Base-by-base conservation (phyloP, 352 stramenopile genomes). In the Pythium insidiosum region DNA sequence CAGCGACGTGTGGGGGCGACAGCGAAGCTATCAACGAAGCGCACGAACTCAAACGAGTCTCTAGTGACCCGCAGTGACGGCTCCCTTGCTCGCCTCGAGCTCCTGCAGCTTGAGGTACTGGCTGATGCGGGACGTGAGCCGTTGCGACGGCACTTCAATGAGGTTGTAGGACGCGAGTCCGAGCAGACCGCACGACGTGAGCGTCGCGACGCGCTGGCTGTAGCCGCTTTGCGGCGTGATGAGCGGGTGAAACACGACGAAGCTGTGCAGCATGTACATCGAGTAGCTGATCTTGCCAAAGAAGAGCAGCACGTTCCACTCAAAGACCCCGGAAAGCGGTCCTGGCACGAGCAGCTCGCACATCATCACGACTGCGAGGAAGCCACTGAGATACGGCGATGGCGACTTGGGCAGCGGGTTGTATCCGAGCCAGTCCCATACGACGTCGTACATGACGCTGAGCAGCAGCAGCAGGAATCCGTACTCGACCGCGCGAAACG, bases 201-300 rank as follows among this genome's bases (percentile, higher is more conserved):
- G 12, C 20, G 28, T 5, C 16, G 35, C 19, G 19, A 50, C 22
- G 0, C 24, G 31, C 30, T 56, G 31, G 39, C 44, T 48, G 40
- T 29, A 56, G n/a, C 3, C 11, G 23, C 29, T 4, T 10, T 23
- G 1, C 0, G 12, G 16, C 2, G 21, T 16, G 13, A 56, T 11
- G 15, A 12, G 38, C 5, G 18, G 1, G 9, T 16, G 36, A 42
- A 53, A 66, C 6, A 71, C 38, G 19, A 71, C 47, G 34, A 66
- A 74, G 19, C 25, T 58, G 50, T 74, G 64, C 13, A 74, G 48
- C 34, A 74, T 26, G 28, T 74, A 74, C 38, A 71, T 61, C 0
- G 64, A 75, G 43, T 62, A 75, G 34, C 61, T 71, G 50, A 75
- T 56, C 50, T 75, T 71, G 23, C 64, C 64, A 28, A 51, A 63